Percentiles rank a stretch among this genome's conserved stretches.
These are phyloP conservation scores for Ambrosia artemisiifolia DNA, from an alignment of 129 eudicot species.

Conservation along the genomic window DNA sequence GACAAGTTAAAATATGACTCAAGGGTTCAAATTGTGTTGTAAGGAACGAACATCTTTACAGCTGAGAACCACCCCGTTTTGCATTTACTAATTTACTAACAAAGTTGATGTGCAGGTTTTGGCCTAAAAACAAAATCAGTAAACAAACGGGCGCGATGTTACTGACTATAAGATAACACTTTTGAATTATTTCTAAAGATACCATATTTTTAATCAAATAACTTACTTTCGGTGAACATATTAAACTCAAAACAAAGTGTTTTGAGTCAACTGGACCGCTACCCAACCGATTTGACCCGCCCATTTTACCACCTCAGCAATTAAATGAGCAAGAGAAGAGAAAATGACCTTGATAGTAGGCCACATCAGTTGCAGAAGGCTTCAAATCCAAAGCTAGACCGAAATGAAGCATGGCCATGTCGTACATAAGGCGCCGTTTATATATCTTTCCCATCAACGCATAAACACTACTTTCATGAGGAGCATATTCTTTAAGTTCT, in stretches of 20 bases:
- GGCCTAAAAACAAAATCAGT: neutral
- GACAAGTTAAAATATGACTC: too few relatives aligned
- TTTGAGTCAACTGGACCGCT: neutral
- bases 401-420: conserved; percentile 95
- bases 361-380: conserved; percentile 98
- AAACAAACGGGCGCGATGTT: neutral
- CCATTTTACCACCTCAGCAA: neutral
- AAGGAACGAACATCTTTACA: too few relatives aligned
- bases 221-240: neutral
- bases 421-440: conserved; percentile 67
- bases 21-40: too few relatives aligned
- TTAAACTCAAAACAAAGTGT: neutral
- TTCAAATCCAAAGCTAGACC: conserved; percentile 95
- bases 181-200: neutral
- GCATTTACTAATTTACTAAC: neutral
- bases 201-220: neutral
- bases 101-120: neutral
- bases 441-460: conserved; percentile 95
- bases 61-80: too few relatives aligned
- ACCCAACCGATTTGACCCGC: neutral
- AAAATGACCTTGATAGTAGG: conserved; percentile 77
- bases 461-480: conserved; percentile 92
- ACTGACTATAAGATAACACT: too few relatives aligned
- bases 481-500: conserved; percentile 95
- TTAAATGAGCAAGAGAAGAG: neutral